phyloP scores from a whole-genome alignment of 257 asterid species.

The Solanum virginianum region DNA sequence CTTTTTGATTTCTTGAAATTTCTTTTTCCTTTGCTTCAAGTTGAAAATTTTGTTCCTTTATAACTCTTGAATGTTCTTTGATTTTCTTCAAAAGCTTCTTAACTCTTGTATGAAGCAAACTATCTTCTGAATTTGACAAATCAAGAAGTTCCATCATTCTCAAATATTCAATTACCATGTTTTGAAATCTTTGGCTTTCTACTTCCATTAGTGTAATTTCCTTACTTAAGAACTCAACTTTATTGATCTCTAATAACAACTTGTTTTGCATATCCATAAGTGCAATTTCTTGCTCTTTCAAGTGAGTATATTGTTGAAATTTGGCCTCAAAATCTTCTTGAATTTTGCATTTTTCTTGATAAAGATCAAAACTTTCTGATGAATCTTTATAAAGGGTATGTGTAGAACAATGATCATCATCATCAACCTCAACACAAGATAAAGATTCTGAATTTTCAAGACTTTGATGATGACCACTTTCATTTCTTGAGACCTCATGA shows the following conservation, averaged over 20 bases:
- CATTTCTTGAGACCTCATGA: not conserved
- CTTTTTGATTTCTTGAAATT: constrained; percentile 16
- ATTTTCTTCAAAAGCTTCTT: constrained; percentile 29
- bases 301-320: constrained; percentile 22
- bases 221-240: constrained; percentile 20
- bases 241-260: constrained; percentile 24
- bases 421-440: not conserved
- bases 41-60: constrained; percentile 12
- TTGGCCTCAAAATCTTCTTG: constrained; percentile 16
- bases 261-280: constrained; percentile 30
- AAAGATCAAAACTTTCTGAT: not conserved
- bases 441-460: constrained; percentile 8
- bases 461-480: constrained; percentile 7
- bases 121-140: constrained; percentile 26
- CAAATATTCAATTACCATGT: constrained; percentile 13
- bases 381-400: not conserved
- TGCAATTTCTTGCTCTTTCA: constrained; percentile 31
- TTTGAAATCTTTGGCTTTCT: constrained; percentile 25
- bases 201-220: constrained; percentile 22
- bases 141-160: constrained; percentile 18
- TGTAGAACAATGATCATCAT: not conserved
- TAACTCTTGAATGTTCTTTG: constrained; percentile 2
- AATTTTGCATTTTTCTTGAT: not conserved
- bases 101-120: constrained; percentile 24
- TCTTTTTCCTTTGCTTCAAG: constrained; percentile 30